Base-by-base conservation (phyloP, 805 yeast genomes). In the Monosporozyma unispora region DNA sequence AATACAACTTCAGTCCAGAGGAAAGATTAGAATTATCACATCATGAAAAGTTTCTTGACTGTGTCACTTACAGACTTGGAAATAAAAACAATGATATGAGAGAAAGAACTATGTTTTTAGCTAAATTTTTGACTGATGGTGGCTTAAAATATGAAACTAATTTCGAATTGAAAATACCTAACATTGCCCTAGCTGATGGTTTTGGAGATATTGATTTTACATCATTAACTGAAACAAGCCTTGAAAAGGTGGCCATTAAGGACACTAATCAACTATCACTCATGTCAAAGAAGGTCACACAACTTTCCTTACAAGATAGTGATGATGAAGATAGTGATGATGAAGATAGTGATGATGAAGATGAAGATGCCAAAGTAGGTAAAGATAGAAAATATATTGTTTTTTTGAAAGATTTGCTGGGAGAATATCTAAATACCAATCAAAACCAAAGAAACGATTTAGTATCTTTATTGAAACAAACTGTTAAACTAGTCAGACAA, bases 371-470 rank as follows among this genome's bases (percentile, higher is more conserved):
- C 10, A n/a, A n/a, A n/a, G n/a, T n/a, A n/a, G 73, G 67, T 7
- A 71, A 71, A 47, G 80, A 79, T 22, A 41, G 43, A 31, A 48
- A 35, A 4, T 37, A 46, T 14, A 82, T 83, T 14, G 83, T 87
- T 1, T 91, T 87, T 57, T 66, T 91, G 38, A 82, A 84, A 54
- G 96, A 88, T 52, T 67, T 90, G 19, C 58, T 87, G 4, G 65
- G 69, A 12, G 84, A 82, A 56, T 69, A 84, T 16, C 68, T 69
- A 10, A 70, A 73, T 0, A 76, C 76, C 27, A 61, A 68, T 2
- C 66, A 71, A 4, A 71, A 70, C 18, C 74, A 73, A 43, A 64
- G 71, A 2, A 52, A 56, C 0, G 58, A 61, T 68, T 44, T 80
- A 74, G 12, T 79, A 59, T 55, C 81, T 71, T 54, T 62, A 22